Conservation (phyloP, 2,329 filamentous ascomycete species). For the Fusarium miscanthi region DNA sequence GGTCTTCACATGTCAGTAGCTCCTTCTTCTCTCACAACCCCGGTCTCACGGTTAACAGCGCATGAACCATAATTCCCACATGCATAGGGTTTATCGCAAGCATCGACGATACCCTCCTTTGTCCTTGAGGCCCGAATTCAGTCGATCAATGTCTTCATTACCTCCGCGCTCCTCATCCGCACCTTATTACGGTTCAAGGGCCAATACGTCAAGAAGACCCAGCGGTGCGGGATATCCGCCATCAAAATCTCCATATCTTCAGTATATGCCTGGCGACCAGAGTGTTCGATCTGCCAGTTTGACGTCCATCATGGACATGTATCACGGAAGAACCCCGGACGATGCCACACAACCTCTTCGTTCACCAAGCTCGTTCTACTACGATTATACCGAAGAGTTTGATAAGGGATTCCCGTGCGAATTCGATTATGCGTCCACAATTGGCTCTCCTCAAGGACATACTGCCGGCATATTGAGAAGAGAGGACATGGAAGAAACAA, state of each 20-base stretch:
- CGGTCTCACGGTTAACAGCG: conserved; percentile 51
- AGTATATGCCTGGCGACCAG: conserved; percentile 51
- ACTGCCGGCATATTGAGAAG: conserved; percentile 43
- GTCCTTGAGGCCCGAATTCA: conserved; percentile 54
- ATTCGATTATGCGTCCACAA: conserved; percentile 32
- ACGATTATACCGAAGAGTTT: conserved; percentile 66
- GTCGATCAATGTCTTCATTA: conserved; percentile 56
- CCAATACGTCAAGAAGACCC: conserved; percentile 51
- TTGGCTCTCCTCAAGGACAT: conserved; percentile 49
- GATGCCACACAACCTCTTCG: conserved; percentile 45
- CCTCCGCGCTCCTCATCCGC: conserved; percentile 47
- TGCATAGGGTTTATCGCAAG: conserved; percentile 51
- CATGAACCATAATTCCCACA: conserved; percentile 57
- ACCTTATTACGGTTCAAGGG: conserved; percentile 35
- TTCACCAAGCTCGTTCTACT: conserved; percentile 56
- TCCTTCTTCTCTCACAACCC: background rate
- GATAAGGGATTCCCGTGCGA: conserved; percentile 48
- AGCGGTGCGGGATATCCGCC: conserved; percentile 48
- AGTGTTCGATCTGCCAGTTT: conserved; percentile 59
- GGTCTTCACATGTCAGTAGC: conserved; percentile 57
- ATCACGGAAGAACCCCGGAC: conserved; percentile 48
- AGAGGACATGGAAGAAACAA: conserved; percentile 25
- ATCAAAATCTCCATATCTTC: conserved; percentile 47
- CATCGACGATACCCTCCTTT: conserved; percentile 53
- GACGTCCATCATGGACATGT: conserved; percentile 63